These are phyloP conservation scores for Porphyrellus cyaneotinctus DNA, from an alignment of 768 basidiomycete genomes.

Conservation along the genomic window DNA sequence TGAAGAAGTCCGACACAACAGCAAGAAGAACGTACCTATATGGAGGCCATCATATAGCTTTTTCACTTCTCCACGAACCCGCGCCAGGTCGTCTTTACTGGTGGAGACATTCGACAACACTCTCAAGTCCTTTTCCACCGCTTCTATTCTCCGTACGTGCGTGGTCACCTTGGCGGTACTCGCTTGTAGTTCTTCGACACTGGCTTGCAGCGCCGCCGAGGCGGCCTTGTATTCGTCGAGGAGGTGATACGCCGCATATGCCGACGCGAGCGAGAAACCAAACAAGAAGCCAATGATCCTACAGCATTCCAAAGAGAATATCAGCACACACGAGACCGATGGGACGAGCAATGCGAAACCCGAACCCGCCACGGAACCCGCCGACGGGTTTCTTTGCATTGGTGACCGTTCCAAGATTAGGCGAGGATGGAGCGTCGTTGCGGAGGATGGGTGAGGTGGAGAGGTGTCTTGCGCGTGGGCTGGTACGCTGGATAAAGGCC, in stretches of 20 bases:
- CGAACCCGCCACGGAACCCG: slow-evolving; percentile 63
- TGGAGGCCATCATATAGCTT: slow-evolving; percentile 83
- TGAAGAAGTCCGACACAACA: neutral
- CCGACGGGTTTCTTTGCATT: slow-evolving; percentile 73
- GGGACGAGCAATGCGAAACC: slow-evolving; percentile 5
- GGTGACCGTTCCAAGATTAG: slow-evolving; percentile 52
- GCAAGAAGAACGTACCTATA: slow-evolving; percentile 48
- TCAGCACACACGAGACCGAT: slow-evolving; percentile 3
- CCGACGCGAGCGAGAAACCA: slow-evolving; percentile 87
- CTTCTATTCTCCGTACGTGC: slow-evolving; percentile 79
- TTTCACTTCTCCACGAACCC: slow-evolving; percentile 77
- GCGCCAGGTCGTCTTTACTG: slow-evolving; percentile 76
- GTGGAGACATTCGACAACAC: slow-evolving; percentile 61
- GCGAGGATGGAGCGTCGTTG: slow-evolving; percentile 35
- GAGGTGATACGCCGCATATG: slow-evolving; percentile 81
- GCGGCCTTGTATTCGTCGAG: slow-evolving; percentile 89
- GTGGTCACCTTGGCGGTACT: slow-evolving; percentile 84
- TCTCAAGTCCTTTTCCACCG: slow-evolving; percentile 87
- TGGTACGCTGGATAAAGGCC: slow-evolving; percentile 13
- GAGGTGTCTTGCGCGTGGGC: slow-evolving; percentile 33
- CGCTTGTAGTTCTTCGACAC: slow-evolving; percentile 79
- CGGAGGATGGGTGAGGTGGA: slow-evolving; percentile 42
- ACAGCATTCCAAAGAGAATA: neutral
- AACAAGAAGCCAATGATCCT: slow-evolving; percentile 84
- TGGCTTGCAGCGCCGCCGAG: slow-evolving; percentile 81